Conservation (phyloP, 805 yeast genomes). For the Metschnikowia picachoensis region DNA sequence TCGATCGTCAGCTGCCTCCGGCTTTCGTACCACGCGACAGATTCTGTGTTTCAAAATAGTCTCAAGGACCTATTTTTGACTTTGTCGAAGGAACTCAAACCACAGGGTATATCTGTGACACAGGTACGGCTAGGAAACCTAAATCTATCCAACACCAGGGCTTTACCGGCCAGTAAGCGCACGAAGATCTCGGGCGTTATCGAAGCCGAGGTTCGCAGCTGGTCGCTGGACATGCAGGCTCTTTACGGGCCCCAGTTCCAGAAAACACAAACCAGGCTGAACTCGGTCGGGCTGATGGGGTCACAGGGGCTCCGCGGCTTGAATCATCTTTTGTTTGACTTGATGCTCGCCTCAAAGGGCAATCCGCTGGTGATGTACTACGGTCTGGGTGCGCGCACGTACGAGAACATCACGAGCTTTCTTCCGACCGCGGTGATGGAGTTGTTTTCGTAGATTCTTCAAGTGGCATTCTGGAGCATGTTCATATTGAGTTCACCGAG, state of each 20-base stretch:
- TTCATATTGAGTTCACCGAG: not conserved
- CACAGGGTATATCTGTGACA: slow-evolving; percentile 35
- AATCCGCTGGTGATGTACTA: slow-evolving; percentile 36
- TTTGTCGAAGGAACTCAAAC: slow-evolving; percentile 33
- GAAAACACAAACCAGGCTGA: slow-evolving; percentile 26
- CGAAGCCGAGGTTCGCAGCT: slow-evolving; percentile 36
- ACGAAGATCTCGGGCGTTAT: slow-evolving; percentile 25
- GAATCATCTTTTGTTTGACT: slow-evolving; percentile 38
- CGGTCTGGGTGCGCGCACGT: slow-evolving; percentile 41
- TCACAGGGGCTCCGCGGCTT: slow-evolving; percentile 28
- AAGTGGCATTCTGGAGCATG: not conserved
- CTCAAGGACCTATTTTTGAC: slow-evolving; percentile 35
- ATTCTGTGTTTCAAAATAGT: slow-evolving; percentile 48
- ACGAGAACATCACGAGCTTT: slow-evolving; percentile 30
- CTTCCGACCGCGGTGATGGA: slow-evolving; percentile 32
- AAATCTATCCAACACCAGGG: slow-evolving; percentile 24
- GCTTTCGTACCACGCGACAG: slow-evolving; percentile 64
- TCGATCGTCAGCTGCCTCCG: slow-evolving; percentile 50
- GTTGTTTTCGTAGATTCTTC: slow-evolving; percentile 15
- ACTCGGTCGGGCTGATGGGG: slow-evolving; percentile 28
- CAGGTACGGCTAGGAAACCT: slow-evolving; percentile 41
- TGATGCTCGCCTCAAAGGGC: slow-evolving; percentile 22
- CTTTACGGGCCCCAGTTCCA: slow-evolving; percentile 33
- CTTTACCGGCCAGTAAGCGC: slow-evolving; percentile 15
- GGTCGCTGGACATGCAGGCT: slow-evolving; percentile 34